Conservation (phyloP, 768 basidiomycete genomes). For the Gyrodon lividus region DNA sequence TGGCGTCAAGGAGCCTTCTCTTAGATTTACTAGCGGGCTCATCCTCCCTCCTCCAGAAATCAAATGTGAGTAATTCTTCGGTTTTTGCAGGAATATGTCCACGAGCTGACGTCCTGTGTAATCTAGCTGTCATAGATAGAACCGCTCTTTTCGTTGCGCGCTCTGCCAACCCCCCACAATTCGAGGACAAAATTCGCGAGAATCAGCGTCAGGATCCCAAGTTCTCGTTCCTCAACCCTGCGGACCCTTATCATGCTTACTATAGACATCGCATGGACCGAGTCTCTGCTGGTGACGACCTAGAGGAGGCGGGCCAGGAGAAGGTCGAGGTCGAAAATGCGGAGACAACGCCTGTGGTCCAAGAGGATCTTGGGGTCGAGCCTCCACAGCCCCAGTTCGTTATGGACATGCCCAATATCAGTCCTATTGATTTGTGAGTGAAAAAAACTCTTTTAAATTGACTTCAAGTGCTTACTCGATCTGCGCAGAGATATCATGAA, state of each 20-base stretch:
- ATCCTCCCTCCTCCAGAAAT: conserved; percentile 97
- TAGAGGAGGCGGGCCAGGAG: conserved; percentile 54
- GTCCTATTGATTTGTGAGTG: conserved; percentile 87
- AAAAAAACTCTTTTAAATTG: not conserved
- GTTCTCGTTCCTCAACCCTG: conserved; percentile 97
- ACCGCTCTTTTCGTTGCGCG: conserved; percentile 90
- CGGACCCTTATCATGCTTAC: conserved; percentile 98
- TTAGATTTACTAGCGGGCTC: conserved; percentile 75
- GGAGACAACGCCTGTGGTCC: conserved; percentile 31
- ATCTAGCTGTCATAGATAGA: conserved; percentile 87
- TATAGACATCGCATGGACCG: conserved; percentile 91
- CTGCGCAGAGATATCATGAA: conserved; percentile 85
- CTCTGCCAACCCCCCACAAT: conserved; percentile 88
- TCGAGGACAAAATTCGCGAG: conserved; percentile 97
- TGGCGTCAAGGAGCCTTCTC: conserved; percentile 31
- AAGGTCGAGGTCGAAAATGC: conserved; percentile 42
- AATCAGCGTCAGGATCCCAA: conserved; percentile 95
- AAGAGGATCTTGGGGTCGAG: conserved; percentile 65
- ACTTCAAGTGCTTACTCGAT: conserved; percentile 1
- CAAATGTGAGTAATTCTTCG: conserved; percentile 55
- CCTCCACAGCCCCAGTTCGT: conserved; percentile 83
- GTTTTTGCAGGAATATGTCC: not conserved
- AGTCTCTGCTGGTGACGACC: conserved; percentile 70
- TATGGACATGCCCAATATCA: conserved; percentile 84
- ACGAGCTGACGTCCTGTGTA: conserved; percentile 7